phyloP scores from a whole-genome alignment of 306 rosid genomes.

The Acacia acuminata region DNA sequence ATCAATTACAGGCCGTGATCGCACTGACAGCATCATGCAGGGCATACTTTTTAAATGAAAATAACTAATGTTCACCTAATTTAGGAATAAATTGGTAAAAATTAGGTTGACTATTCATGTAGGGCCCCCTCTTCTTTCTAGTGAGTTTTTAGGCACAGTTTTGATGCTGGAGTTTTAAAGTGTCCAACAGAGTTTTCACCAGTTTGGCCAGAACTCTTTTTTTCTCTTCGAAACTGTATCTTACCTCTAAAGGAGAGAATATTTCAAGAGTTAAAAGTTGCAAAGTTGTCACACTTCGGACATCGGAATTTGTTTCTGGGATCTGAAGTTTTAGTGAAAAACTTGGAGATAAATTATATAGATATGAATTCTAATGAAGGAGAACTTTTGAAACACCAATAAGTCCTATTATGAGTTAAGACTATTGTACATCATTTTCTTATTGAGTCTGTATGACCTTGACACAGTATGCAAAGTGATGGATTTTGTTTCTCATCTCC shows the following conservation, averaged over 20 bases:
- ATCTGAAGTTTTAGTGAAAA: background rate
- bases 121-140: background rate
- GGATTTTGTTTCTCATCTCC: slow-evolving; percentile 10
- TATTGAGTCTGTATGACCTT: slow-evolving; percentile 19
- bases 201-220: background rate
- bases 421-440: slow-evolving; percentile 7
- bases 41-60: slow-evolving; percentile 1
- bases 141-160: background rate
- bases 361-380: background rate
- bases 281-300: background rate
- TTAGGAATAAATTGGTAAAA: background rate
- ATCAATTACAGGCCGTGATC: background rate
- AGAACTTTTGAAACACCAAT: slow-evolving; percentile 2
- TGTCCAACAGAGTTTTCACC: background rate
- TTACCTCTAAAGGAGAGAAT: background rate
- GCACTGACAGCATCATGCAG: background rate
- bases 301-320: background rate
- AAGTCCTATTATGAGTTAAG: background rate
- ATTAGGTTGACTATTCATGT: background rate
- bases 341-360: background rate
- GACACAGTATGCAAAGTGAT: background rate
- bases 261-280: background rate
- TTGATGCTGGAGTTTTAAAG: background rate
- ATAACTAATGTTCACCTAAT: background rate
- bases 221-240: background rate